A percentile compares a stretch with the other conserved stretches of the same genome.
These are phyloP conservation scores for Graphilbum ipis-grandicollis DNA, from an alignment of 2,329 filamentous ascomycete genomes.

Conservation along the genomic window DNA sequence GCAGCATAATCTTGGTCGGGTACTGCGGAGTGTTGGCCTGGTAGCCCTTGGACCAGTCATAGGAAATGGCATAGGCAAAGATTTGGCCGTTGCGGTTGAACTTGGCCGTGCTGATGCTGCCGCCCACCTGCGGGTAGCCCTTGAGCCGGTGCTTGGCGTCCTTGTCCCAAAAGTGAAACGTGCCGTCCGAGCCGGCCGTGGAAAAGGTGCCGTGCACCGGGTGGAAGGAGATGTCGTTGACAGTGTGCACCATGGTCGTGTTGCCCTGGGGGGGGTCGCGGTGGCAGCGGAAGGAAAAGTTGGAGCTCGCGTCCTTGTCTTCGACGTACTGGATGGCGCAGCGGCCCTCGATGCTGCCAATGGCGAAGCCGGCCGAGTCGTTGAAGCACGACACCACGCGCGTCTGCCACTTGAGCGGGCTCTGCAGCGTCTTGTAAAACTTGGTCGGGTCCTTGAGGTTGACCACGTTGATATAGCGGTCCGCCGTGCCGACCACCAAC, in stretches of 20 bases:
- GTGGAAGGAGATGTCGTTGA: constrained; percentile 97
- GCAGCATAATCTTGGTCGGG: constrained; percentile 71
- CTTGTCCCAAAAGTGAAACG: constrained; percentile 95
- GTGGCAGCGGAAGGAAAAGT: constrained; percentile 99
- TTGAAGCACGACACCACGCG: constrained; percentile 87
- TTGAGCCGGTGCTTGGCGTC: constrained; percentile 78
- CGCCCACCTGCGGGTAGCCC: constrained; percentile 71
- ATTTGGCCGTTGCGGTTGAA: constrained; percentile 77
- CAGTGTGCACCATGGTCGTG: constrained; percentile 76
- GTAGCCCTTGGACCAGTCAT: constrained; percentile 98
- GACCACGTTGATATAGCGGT: constrained; percentile 90
- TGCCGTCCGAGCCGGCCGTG: constrained; percentile 87
- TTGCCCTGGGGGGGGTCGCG: constrained; percentile 63
- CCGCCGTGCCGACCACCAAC: constrained; percentile 80
- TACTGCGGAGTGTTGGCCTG: constrained; percentile 59
- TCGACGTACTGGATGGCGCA: constrained; percentile 98
- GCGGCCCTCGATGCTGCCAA: constrained; percentile 90
- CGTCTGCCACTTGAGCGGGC: constrained; percentile 96
- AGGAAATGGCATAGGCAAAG: constrained; percentile 80
- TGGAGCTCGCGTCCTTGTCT: constrained; percentile 77
- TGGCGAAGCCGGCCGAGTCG: constrained; percentile 80
- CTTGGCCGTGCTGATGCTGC: constrained; percentile 77
- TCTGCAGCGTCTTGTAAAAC: constrained; percentile 93
- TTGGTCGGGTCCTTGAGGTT: constrained; percentile 75
- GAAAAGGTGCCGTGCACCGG: constrained; percentile 95